Evolutionary conservation across 1,139 yeast genomes (phyloP), one percentile per base, ranked within the genome.

Genomic region (Scheffersomyces quercinus): DNA sequence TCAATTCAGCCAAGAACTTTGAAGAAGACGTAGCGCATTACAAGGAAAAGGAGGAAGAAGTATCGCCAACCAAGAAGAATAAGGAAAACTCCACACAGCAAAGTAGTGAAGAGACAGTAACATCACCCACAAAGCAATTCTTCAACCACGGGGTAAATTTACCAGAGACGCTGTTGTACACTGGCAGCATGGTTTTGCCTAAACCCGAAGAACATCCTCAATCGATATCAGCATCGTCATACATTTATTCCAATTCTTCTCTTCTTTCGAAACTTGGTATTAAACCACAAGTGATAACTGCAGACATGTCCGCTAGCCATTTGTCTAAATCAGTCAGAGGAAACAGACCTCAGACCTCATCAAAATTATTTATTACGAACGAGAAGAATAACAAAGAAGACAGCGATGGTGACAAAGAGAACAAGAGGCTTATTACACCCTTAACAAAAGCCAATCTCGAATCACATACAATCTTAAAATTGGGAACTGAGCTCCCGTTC

Each of bases 1-100:
- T 81, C 49, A 73, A 75, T 48, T 75, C 75, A 50, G 83, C 81
- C 2, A 73, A 69, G 47, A 73, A 71, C 32, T 67, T 77, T 12
- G 80, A 77, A 48, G 77, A 75, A 50, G 83, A 79, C 48, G 64
- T 79, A 4, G 64, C 63, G 40, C 76, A 70, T 47, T 70, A 53
- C 52, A 59, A 62, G 37, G 65, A 59, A 40, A 62, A 60, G 26
- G 62, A 36, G 9, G 16, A 16, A 4, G 45, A 45, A 10, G 46
- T 39, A 29, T 7, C 34, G 1, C 47, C 43, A 31, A 39, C 38
- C 24, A 42, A 41, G 13, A 48, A 43, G 24, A 31, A 30, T 12
- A 15, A 12, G 11, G 15, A 16, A 16, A 5, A 16, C 20, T 16
- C 20, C 20, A 16, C 16, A 36, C 14, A 14, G 30, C 15, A 37